phyloP scores from a whole-genome alignment of 345 rosid genomes.

The Streptanthus diversifolius region DNA sequence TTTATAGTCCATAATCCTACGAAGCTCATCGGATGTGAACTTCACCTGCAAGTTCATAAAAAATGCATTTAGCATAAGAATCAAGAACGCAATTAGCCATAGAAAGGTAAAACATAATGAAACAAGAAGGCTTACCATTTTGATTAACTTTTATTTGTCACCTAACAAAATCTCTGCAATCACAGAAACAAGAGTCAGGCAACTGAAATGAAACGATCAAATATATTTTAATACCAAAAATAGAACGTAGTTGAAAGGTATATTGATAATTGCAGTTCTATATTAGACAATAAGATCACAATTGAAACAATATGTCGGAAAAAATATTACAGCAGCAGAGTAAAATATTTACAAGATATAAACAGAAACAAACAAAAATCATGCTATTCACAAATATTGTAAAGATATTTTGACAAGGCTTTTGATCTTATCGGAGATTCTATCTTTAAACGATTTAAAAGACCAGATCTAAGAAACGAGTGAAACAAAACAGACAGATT shows the following conservation, averaged over 20 bases:
- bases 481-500: no score
- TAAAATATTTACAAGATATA: background rate
- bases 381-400: background rate
- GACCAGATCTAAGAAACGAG: background rate
- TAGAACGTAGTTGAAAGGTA: background rate
- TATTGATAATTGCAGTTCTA: background rate
- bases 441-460: background rate
- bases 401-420: background rate
- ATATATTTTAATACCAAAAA: background rate
- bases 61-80: background rate
- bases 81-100: background rate
- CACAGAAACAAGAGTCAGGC: background rate
- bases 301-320: background rate
- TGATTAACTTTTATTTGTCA: constrained; percentile 16
- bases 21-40: constrained; percentile 38
- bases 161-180: constrained; percentile 27
- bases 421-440: background rate
- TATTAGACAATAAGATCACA: background rate
- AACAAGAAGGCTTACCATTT: constrained; percentile 15
- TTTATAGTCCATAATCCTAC: constrained; percentile 35
- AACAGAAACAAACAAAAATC: background rate
- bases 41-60: constrained; percentile 23
- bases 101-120: background rate
- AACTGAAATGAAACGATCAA: background rate
- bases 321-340: background rate